These are phyloP conservation scores for Leccinum longicurvipes DNA, from an alignment of 768 basidiomycete genomes.

Conservation along the genomic window DNA sequence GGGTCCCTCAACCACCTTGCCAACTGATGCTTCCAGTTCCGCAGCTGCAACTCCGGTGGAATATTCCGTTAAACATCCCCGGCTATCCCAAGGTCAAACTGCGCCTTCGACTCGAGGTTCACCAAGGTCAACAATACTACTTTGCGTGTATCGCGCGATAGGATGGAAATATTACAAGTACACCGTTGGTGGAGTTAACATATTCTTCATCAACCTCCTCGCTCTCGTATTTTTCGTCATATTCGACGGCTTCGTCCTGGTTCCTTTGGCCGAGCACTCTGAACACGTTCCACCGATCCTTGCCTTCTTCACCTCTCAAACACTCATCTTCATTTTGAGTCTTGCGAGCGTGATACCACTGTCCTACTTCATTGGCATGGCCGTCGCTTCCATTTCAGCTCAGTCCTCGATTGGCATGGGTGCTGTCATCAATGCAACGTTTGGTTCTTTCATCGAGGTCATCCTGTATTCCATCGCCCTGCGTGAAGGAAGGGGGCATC, in stretches of 20 bases:
- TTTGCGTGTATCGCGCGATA: conserved; percentile 91
- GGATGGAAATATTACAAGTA: conserved; percentile 98
- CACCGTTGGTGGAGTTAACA: conserved; percentile 97
- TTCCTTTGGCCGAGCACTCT: conserved; percentile 63
- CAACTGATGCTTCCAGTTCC: conserved; percentile 4
- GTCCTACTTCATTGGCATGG: conserved; percentile 99
- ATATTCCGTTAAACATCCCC: conserved; percentile 66
- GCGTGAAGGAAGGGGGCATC: conserved; percentile 84
- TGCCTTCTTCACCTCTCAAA: conserved; percentile 64
- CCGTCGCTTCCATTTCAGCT: conserved; percentile 97
- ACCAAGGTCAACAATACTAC: conserved; percentile 82
- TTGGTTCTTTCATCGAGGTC: conserved; percentile 98
- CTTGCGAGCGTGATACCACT: conserved; percentile 93
- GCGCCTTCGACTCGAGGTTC: conserved; percentile 72
- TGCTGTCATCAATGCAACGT: conserved; percentile 98
- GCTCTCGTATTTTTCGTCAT: conserved; percentile 95
- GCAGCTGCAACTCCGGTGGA: conserved; percentile 34
- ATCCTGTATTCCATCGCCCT: conserved; percentile 89
- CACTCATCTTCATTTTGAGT: conserved; percentile 78
- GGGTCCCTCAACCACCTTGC: conserved; percentile 14
- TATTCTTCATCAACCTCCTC: conserved; percentile 93
- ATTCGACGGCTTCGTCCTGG: conserved; percentile 83
- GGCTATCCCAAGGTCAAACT: conserved; percentile 81
- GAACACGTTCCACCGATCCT: conserved; percentile 66
- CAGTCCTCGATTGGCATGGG: conserved; percentile 99